A percentile compares a stretch with the other conserved stretches of the same genome.
phyloP scores from a whole-genome alignment of 768 basidiomycete genomes.

The Boletus sp. region DNA sequence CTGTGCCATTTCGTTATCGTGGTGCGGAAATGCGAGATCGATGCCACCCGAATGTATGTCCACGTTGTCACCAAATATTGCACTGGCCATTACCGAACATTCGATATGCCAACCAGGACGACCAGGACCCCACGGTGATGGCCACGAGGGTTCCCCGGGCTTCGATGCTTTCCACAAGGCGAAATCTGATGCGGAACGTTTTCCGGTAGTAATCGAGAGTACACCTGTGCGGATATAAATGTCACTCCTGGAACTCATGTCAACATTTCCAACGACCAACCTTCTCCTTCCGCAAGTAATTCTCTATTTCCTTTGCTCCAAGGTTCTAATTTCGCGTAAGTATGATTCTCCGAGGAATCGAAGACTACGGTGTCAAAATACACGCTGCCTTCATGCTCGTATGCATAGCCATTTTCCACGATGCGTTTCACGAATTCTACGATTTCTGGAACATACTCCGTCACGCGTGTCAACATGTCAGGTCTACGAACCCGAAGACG shows the following conservation, averaged over 20 bases:
- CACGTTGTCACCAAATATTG: slow-evolving; percentile 61
- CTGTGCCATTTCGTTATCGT: slow-evolving; percentile 98
- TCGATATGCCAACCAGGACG: slow-evolving; percentile 92
- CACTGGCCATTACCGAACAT: slow-evolving; percentile 97
- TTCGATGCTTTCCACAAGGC: slow-evolving; percentile 98
- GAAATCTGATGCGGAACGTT: slow-evolving; percentile 87
- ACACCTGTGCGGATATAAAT: slow-evolving; percentile 41
- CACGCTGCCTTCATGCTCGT: slow-evolving; percentile 74
- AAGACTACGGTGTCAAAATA: slow-evolving; percentile 89
- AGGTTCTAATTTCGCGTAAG: slow-evolving; percentile 93
- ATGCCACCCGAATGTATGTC: slow-evolving; percentile 98
- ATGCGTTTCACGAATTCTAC: slow-evolving; percentile 85
- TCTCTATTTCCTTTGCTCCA: slow-evolving; percentile 94
- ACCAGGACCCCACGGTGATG: slow-evolving; percentile 82
- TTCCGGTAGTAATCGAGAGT: slow-evolving; percentile 53
- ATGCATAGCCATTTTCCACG: slow-evolving; percentile 76
- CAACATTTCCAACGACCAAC: slow-evolving; percentile 35
- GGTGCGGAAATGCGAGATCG: slow-evolving; percentile 98
- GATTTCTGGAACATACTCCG: slow-evolving; percentile 96
- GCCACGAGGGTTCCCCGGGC: slow-evolving; percentile 95
- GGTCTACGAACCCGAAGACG: slow-evolving; percentile 84
- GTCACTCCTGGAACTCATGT: neutral
- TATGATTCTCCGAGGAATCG: slow-evolving; percentile 70
- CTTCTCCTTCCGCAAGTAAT: slow-evolving; percentile 89
- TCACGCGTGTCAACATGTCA: slow-evolving; percentile 90